Base-by-base conservation (phyloP, 345 rosid genomes). In the Acer campestre region DNA sequence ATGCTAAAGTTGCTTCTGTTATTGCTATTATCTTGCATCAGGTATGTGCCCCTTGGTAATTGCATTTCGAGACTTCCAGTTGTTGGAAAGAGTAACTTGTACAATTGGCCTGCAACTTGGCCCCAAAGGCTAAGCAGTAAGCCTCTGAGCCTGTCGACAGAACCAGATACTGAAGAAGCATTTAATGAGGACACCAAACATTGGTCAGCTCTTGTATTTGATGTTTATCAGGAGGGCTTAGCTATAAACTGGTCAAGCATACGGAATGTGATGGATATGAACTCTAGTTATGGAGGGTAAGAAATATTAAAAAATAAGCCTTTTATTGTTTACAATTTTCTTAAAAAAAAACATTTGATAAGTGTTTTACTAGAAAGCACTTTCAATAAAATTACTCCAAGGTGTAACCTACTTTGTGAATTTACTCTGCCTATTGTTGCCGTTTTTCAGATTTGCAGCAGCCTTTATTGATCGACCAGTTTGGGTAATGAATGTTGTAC, bases 401-500 rank as follows among this genome's bases (percentile, higher is more conserved):
- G 13, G 10, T 46, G 49, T 10, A 46, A 13, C 49, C 49, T 9
- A 20, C 25, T 59, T 59, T 59, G 11, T 14, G 1, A 20, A 59
- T 22, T 22, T 59, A n/a, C 27, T 59, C 25, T 20, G 10, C 63
- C 20, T 22, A 59, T 10, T 10, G 73, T 67, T 67, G 76, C 49
- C 92, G 49, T 68, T 59, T 78, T 17, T 69, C 85, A 95, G 99
- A 77, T 93, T 95, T 72, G 96, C 96, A 7, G 95, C 94, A 14
- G 96, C 97, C 38, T 91, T 95, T 2, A 83, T 83, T 40, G 90
- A 85, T 68, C 83, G 40, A 77, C 97, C 94, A 12, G 79, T 89
- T 10, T 95, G 98, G 99, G 98, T 92, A 67, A 91, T 95, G 96
- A 95, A 95, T 83, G 91, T 95, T n/a, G 82, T 95, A 55, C 98